Base-by-base conservation (phyloP, 2,329 filamentous ascomycete species). In the Hypocreales sp. region DNA sequence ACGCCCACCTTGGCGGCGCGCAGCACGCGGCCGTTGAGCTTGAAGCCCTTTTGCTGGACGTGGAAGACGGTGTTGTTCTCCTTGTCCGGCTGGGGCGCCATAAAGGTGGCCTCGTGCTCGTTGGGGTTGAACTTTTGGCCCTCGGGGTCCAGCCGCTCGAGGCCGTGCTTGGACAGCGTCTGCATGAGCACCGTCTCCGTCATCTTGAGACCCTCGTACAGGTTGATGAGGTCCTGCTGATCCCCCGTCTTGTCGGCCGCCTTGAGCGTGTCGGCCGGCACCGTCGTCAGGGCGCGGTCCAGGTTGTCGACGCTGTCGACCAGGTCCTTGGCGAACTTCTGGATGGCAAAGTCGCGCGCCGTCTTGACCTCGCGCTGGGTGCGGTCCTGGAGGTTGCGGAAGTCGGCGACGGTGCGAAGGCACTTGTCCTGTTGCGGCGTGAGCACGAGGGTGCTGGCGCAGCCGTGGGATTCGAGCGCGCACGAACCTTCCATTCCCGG, bases 221-320 rank as follows among this genome's bases (percentile, higher is more conserved):
- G 69, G 44, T 76, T 79, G 34, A 67, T 58, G 20, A 95, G 66
- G 39, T 94, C 84, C 50, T 79, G 65, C 15, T 70, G 59, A 28
- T 67, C 56, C 40, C 67, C 65, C 15, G 55, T 50, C 41, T 61
- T 56, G 36, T 60, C 56, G 25, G 52, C 42, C 13, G 60, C 51
- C 14, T 61, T 61, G 36, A 92, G 65, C 57, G 81, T 82, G 22
- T 83, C 76, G 33, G 67, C 50, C 13, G 82, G 74, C 9, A 93
- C 86, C 45, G 76, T 83, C 36, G 62, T 55, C 23, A 98, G 71
- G 23, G 90, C 90, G 40, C 86, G 86, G 58, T 98, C 90, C 37
- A 98, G 75, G 67, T 95, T 98, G 60, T 98, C 90, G 46, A 98
- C 76, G 47, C 73, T 83, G 53, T 98, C 90, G 41, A 95, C 72